Conservation (phyloP, 2,329 filamentous ascomycete species). For the Exophiala alcalophila region DNA sequence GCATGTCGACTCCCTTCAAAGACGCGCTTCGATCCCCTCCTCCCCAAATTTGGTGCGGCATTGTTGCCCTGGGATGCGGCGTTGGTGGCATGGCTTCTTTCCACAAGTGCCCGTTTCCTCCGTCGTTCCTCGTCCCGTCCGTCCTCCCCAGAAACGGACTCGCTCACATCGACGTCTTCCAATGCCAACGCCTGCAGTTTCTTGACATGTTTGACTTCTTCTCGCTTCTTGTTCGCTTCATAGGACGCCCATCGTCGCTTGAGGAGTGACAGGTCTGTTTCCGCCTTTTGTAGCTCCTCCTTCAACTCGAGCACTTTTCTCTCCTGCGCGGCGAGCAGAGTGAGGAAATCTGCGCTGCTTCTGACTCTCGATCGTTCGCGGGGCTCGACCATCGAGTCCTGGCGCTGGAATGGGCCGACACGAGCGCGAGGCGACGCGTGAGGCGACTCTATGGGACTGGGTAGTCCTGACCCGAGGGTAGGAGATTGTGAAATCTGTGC, state of each 20-base stretch:
- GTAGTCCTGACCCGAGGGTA: constrained; percentile 32
- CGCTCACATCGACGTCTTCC: constrained; percentile 17
- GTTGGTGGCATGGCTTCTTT: constrained; percentile 9
- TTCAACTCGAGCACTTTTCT: constrained; percentile 83
- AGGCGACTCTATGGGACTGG: constrained; percentile 20
- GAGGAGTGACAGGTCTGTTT: constrained; percentile 69
- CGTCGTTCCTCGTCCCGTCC: constrained; percentile 26
- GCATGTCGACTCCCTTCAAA: constrained; percentile 62
- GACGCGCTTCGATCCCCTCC: constrained; percentile 53
- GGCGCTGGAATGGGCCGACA: constrained; percentile 12
- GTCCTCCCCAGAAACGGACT: constrained; percentile 3
- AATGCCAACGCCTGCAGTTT: constrained; percentile 21
- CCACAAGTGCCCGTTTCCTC: constrained; percentile 22
- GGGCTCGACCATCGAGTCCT: constrained; percentile 25
- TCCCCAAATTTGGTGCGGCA: constrained; percentile 4
- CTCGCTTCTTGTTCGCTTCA: constrained; percentile 72
- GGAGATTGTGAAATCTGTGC: constrained; percentile 32
- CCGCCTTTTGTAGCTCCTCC: constrained; percentile 82
- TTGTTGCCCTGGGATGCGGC: neutral
- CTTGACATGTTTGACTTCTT: constrained; percentile 49
- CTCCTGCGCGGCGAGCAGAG: constrained; percentile 88
- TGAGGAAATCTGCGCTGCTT: constrained; percentile 70
- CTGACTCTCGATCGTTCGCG: constrained; percentile 34
- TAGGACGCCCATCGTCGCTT: constrained; percentile 81
- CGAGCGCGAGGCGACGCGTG: constrained; percentile 29